phyloP scores from a whole-genome alignment of 202 grass and related monocot species.

The Panicum virgatum region DNA sequence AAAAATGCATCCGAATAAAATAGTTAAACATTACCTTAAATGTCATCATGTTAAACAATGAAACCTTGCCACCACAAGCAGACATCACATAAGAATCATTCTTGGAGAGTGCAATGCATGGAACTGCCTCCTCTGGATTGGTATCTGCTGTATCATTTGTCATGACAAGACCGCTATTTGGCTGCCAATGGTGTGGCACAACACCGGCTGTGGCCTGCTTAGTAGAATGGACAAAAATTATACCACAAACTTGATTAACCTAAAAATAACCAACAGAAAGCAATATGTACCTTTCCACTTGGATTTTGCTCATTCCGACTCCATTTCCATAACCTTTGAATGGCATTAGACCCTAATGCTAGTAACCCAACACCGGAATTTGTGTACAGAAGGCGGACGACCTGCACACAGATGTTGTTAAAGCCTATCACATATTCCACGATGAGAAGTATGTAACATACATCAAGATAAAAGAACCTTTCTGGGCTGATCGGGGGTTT shows the following conservation, averaged over 20 bases:
- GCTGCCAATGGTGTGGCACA: conserved; percentile 90
- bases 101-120: conserved; percentile 97
- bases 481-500: conserved; percentile 69
- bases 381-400: conserved; percentile 87
- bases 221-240: conserved; percentile 38
- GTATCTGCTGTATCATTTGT: conserved; percentile 75
- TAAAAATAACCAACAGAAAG: conserved; percentile 27
- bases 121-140: conserved; percentile 72
- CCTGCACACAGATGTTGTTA: conserved; percentile 55
- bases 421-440: conserved; percentile 6
- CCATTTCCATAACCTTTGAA: conserved; percentile 97
- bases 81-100: conserved; percentile 99
- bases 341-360: conserved; percentile 80
- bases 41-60: conserved; percentile 98
- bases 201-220: conserved; percentile 76
- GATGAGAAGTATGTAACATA: conserved; percentile 37
- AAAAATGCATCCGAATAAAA: conserved; percentile 28
- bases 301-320: conserved; percentile 79
- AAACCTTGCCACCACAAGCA: conserved; percentile 96
- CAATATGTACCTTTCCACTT: conserved; percentile 65
- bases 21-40: conserved; percentile 72
- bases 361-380: conserved; percentile 87
- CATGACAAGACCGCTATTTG: conserved; percentile 89
- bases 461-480: conserved; percentile 54
- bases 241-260: conserved; percentile 20